A percentile compares a stretch with the other conserved stretches of the same genome.
phyloP scores from a whole-genome alignment of 768 basidiomycete genomes.

The Amanita muscaria region DNA sequence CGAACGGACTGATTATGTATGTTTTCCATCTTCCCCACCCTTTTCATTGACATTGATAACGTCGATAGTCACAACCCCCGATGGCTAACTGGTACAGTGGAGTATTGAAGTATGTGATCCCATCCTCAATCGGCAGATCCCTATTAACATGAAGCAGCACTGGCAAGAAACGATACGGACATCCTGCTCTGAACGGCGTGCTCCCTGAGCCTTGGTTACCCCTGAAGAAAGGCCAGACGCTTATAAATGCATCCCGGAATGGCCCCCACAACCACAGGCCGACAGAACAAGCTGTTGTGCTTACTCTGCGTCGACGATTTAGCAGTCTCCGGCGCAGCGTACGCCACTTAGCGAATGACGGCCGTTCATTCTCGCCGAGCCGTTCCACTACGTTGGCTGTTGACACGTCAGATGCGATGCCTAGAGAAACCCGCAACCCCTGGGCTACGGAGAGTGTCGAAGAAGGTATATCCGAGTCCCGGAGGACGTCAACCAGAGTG shows the following conservation, averaged over 20 bases:
- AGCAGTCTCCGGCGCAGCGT: slow-evolving; percentile 36
- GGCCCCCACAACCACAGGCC: slow-evolving; percentile 32
- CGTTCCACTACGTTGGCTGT: slow-evolving; percentile 3
- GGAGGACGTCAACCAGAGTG: background rate
- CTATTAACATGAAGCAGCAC: slow-evolving; percentile 40
- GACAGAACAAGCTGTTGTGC: slow-evolving; percentile 60
- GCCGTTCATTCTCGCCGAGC: slow-evolving; percentile 5
- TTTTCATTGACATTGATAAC: too few relatives aligned
- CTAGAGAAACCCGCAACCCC: slow-evolving; percentile 33
- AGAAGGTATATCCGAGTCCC: background rate
- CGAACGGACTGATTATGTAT: slow-evolving; percentile 81
- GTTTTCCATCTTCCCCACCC: slow-evolving; percentile 15
- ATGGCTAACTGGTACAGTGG: slow-evolving; percentile 95
- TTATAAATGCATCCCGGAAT: slow-evolving; percentile 45
- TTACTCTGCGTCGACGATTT: slow-evolving; percentile 71
- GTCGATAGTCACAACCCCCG: slow-evolving; percentile 93
- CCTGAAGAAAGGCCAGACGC: slow-evolving; percentile 70
- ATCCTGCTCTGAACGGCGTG: slow-evolving; percentile 89
- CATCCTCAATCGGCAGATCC: background rate
- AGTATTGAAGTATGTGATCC: slow-evolving; percentile 75
- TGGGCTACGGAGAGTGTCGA: slow-evolving; percentile 35
- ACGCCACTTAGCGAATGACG: slow-evolving; percentile 15
- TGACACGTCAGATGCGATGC: slow-evolving; percentile 18
- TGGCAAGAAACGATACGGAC: slow-evolving; percentile 90
- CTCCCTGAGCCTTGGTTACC: slow-evolving; percentile 95